A percentile compares a stretch with the other conserved stretches of the same genome.
These are phyloP conservation scores for Leccinum longicurvipes DNA, from an alignment of 768 basidiomycete species.

Conservation along the genomic window DNA sequence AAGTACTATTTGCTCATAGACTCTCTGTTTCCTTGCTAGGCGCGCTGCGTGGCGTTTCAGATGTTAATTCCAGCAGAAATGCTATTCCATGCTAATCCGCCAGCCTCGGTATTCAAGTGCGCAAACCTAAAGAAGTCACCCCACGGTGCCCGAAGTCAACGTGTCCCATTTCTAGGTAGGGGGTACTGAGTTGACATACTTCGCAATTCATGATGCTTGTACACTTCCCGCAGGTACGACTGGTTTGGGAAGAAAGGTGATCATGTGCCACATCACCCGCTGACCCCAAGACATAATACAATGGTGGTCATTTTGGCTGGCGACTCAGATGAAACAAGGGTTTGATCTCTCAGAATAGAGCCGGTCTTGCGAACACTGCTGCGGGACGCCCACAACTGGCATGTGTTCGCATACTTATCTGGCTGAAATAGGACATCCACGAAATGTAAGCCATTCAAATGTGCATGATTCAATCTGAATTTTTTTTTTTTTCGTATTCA, in stretches of 20 bases:
- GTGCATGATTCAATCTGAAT: not conserved
- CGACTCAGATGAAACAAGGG: constrained; percentile 14
- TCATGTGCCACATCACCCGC: no score
- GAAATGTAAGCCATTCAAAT: constrained; percentile 3
- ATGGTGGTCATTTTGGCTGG: not conserved
- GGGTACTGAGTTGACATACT: not conserved
- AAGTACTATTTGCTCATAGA: not conserved
- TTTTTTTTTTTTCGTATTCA: not conserved
- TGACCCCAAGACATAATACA: no score
- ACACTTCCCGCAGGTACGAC: not conserved
- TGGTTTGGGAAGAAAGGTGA: not conserved
- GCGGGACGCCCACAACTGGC: not conserved
- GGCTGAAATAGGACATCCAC: constrained; percentile 8
- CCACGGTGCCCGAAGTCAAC: not conserved
- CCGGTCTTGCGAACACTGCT: not conserved
- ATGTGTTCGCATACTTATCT: constrained; percentile 3
- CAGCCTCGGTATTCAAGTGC: constrained; percentile 7
- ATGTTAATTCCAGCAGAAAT: not conserved
- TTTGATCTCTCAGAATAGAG: constrained; percentile 13
- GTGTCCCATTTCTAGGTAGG: not conserved
- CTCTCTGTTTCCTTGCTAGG: not conserved
- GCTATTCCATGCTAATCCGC: not conserved
- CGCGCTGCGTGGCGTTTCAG: constrained; percentile 1
- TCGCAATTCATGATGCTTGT: not conserved
- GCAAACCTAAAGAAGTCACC: not conserved